Evolutionary conservation across 1,139 yeast species (phyloP).

Genomic region (Geotrichum candidum): DNA sequence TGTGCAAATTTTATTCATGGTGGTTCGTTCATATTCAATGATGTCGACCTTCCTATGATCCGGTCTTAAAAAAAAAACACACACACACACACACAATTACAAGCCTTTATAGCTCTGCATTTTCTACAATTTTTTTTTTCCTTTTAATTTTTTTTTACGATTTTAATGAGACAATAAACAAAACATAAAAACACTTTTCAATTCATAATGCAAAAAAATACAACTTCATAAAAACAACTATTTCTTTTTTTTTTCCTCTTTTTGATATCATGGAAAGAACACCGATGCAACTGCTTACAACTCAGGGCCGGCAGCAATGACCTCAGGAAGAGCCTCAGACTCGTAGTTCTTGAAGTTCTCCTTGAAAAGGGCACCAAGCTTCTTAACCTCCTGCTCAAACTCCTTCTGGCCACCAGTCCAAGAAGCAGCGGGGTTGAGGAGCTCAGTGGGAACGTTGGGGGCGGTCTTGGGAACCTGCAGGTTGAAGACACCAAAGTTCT

Average conservation of each 20-base stretch:
- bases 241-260: neutral
- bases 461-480: slow-evolving; percentile 78
- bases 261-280: too few relatives aligned
- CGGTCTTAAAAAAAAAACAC: neutral
- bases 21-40: slow-evolving; percentile 58
- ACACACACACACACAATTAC: neutral
- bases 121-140: neutral
- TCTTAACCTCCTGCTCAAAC: slow-evolving; percentile 62
- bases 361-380: slow-evolving; percentile 70
- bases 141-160: neutral
- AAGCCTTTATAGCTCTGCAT: neutral
- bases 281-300: slow-evolving; percentile 17
- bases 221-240: neutral
- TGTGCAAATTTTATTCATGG: slow-evolving; percentile 58
- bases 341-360: slow-evolving; percentile 85
- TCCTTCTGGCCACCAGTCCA: slow-evolving; percentile 72
- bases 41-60: slow-evolving; percentile 40
- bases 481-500: slow-evolving; percentile 80
- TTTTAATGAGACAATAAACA: neutral
- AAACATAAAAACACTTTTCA: neutral
- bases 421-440: slow-evolving; percentile 80
- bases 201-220: neutral
- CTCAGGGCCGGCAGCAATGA: slow-evolving; percentile 85
- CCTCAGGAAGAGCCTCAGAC: slow-evolving; percentile 78
- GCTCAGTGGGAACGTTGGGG: slow-evolving; percentile 75